Evolutionary conservation across 768 basidiomycete species (phyloP), one percentile per base, ranked within the genome.

Genomic region (Pseudohyphozyma bogoriensis): DNA sequence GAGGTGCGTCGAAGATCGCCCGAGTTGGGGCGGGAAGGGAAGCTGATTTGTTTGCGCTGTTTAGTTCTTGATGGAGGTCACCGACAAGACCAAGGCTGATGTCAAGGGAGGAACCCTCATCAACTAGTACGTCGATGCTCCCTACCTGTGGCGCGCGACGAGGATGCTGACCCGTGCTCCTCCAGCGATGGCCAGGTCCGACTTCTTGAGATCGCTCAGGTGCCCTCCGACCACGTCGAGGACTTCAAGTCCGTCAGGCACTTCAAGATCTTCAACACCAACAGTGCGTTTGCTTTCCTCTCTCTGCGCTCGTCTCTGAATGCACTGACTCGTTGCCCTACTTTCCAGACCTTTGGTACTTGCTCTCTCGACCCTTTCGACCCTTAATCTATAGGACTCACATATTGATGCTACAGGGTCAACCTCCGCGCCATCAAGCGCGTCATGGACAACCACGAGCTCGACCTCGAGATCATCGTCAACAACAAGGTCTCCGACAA

Each of bases 1-100:
- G 90, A 93, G 74, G 91, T 90, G 26, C 31, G 58, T 51, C 9
- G 18, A 2, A 0, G 4, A 40, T 36, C 40, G 15, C n/a, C 13
- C 4, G 24, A 28, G 15, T 36, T 36, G 16, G 13, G n/a, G 18
- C 18, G 39, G 47, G n/a, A 6, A n/a, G 13, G 15, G 32, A 32
- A 3, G 29, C 31, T 44, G 24, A 28, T 20, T 51, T 36, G 35
- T 11, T 51, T 35, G 20, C 46, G 11, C 29, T 56, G 18, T 24
- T 31, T 26, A 59, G 65, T 63, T 63, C 54, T 42, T 67, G 31
- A 60, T 63, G 62, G 65, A 93, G 75, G 86, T 93, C 64, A 95
- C 91, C 15, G 88, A 92, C 79, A 93, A 92, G 81, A 92, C 90
- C 71, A 91, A 93, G 80, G 89, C 86, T 52, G 89, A 85, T 68